Conservation (phyloP, 495 filamentous ascomycete genomes). For the Penicillium angulare region DNA sequence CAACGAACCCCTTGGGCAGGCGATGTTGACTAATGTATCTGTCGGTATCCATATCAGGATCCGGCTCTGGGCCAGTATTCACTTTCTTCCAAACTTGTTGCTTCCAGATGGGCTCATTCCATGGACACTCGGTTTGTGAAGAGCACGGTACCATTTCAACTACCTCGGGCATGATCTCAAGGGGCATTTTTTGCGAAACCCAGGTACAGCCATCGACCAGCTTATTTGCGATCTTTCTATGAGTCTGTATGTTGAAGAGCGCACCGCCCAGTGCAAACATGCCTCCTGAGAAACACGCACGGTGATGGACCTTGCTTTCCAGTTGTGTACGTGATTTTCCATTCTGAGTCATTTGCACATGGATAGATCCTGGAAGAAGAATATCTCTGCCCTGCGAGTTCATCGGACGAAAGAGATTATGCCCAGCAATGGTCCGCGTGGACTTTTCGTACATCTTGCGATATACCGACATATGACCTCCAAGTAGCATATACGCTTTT, state of each 20-base stretch:
- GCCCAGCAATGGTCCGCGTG: conserved; percentile 27
- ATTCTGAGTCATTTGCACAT: conserved; percentile 11
- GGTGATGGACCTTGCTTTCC: conserved; percentile 50
- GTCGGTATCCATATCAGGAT: conserved; percentile 9
- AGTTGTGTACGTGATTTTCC: conserved; percentile 18
- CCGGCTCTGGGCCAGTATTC: conserved; percentile 4
- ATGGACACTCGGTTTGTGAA: conserved; percentile 31
- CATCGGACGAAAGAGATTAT: conserved; percentile 49
- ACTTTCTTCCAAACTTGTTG: conserved; percentile 25
- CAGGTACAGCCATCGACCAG: conserved; percentile 83
- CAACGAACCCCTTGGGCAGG: conserved; percentile 35
- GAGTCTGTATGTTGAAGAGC: conserved; percentile 62
- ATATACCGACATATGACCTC: conserved; percentile 35
- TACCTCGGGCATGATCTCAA: conserved; percentile 48
- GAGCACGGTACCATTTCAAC: conserved; percentile 36
- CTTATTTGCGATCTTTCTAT: conserved; percentile 68
- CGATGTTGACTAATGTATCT: conserved; percentile 26
- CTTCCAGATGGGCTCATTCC: conserved; percentile 36
- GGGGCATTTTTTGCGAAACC: conserved; percentile 55
- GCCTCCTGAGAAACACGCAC: conserved; percentile 82
- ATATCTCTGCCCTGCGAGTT: conserved; percentile 35
- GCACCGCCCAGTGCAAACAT: conserved; percentile 79
- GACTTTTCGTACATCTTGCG: conserved; percentile 40
- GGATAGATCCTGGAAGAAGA: conserved; percentile 35
- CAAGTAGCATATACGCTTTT: conserved; percentile 36